A percentile compares a stretch with the other conserved stretches of the same genome.
phyloP scores from a whole-genome alignment of 1,139 yeast species.

The Magnusiomyces magnusii region DNA sequence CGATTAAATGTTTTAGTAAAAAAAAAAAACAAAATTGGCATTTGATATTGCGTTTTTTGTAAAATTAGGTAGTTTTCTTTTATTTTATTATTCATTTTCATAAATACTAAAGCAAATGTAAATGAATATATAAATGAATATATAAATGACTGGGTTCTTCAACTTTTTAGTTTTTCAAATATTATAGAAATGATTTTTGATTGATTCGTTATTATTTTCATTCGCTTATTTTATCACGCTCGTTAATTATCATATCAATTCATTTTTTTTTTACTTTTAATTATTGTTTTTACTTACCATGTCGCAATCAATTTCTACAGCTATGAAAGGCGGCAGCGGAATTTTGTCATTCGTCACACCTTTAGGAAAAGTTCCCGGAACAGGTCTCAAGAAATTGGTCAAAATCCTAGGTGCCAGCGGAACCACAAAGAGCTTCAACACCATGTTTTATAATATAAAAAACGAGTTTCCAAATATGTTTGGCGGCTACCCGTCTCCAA shows the following conservation, averaged over 20 bases:
- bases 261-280: neutral
- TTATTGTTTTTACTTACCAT: neutral
- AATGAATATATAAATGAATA: too few species aligned
- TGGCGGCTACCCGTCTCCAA: constrained; percentile 54
- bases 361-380: constrained; percentile 20
- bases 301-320: neutral
- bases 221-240: too few species aligned
- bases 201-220: neutral
- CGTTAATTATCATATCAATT: too few species aligned
- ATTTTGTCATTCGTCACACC: constrained; percentile 22
- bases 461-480: constrained; percentile 45
- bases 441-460: constrained; percentile 24
- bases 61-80: too few species aligned
- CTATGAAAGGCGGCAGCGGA: neutral
- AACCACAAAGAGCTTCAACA: constrained; percentile 6
- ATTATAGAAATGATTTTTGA: too few species aligned
- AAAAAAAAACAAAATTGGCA: too few species aligned
- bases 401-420: constrained; percentile 6
- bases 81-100: too few species aligned
- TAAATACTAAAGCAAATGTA: too few species aligned
- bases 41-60: too few species aligned
- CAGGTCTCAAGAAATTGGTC: constrained; percentile 16
- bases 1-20: too few species aligned
- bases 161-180: too few species aligned
- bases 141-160: too few species aligned